phyloP scores from a whole-genome alignment of 176 grass and related monocot genomes.

The Oryza rufipogon region DNA sequence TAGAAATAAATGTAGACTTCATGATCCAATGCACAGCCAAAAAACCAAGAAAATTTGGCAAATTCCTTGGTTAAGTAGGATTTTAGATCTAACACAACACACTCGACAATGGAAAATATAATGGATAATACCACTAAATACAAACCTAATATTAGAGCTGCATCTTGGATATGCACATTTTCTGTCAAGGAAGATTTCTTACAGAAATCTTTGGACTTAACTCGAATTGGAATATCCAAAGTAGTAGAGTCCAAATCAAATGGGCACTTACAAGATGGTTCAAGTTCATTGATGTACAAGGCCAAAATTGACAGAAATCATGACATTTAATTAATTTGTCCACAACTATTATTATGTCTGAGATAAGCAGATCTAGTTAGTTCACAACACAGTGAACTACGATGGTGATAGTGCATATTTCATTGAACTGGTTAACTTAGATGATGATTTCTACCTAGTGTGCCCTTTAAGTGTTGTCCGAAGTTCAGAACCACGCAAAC shows the following conservation, averaged over 20 bases:
- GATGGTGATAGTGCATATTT: constrained; percentile 19
- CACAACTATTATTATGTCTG: constrained; percentile 29
- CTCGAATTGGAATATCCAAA: neutral
- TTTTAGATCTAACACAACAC: constrained; percentile 2
- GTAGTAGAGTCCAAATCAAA: neutral
- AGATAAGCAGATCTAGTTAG: constrained; percentile 6
- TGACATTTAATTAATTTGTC: neutral
- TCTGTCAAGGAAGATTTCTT: neutral
- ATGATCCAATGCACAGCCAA: neutral
- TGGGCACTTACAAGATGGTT: constrained; percentile 13
- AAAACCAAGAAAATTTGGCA: constrained; percentile 17
- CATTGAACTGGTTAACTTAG: constrained; percentile 3
- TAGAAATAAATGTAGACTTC: neutral
- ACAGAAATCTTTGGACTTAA: neutral
- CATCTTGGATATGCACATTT: constrained; percentile 18
- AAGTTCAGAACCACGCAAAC: constrained; percentile 98
- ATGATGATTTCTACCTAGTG: constrained; percentile 61
- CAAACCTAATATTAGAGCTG: constrained; percentile 4
- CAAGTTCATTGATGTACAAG: constrained; percentile 16
- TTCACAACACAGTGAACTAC: constrained; percentile 7
- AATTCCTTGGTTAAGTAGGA: constrained; percentile 1
- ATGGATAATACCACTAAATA: neutral
- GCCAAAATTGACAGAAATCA: constrained; percentile 14
- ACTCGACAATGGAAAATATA: constrained; percentile 2
- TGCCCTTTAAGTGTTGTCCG: constrained; percentile 96